phyloP scores from a whole-genome alignment of 176 grass and related monocot genomes.

The Carex parvula region DNA sequence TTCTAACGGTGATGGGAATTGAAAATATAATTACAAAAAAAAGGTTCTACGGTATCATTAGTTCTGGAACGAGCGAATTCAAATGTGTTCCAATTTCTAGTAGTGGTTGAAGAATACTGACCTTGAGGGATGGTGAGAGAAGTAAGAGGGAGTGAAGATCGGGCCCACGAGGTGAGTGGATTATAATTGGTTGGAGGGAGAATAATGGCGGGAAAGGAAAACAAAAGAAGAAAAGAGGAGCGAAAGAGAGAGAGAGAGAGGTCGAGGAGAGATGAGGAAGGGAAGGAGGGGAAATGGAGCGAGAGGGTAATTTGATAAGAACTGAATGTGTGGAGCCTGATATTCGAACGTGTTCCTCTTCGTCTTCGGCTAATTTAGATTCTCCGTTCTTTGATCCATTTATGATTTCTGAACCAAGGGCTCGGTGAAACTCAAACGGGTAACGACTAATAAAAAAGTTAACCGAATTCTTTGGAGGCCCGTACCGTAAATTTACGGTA shows the following conservation, averaged over 20 bases:
- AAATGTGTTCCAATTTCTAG: no score
- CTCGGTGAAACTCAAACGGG: no score
- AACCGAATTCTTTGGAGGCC: background rate
- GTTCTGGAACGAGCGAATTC: no score
- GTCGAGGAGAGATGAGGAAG: background rate
- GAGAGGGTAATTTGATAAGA: conserved; percentile 12
- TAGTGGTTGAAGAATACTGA: background rate
- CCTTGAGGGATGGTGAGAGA: background rate
- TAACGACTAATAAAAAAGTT: no score
- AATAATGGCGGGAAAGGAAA: conserved; percentile 17
- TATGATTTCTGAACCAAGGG: background rate
- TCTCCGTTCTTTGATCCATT: background rate
- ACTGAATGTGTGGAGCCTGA: conserved; percentile 16
- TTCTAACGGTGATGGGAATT: background rate
- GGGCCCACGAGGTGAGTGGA: background rate
- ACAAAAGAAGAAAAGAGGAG: background rate
- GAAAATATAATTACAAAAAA: background rate
- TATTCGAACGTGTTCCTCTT: conserved; percentile 8
- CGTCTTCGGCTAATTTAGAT: background rate
- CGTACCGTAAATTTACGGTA: no score
- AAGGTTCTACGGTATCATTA: background rate
- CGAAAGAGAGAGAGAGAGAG: conserved; percentile 3
- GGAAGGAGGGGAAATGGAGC: conserved; percentile 1
- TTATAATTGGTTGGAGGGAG: background rate
- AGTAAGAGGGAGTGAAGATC: conserved; percentile 2